Evolutionary conservation across 2,329 filamentous ascomycete genomes (phyloP), one percentile per base, ranked within the genome.

Genomic region (Fusarium buxicola): DNA sequence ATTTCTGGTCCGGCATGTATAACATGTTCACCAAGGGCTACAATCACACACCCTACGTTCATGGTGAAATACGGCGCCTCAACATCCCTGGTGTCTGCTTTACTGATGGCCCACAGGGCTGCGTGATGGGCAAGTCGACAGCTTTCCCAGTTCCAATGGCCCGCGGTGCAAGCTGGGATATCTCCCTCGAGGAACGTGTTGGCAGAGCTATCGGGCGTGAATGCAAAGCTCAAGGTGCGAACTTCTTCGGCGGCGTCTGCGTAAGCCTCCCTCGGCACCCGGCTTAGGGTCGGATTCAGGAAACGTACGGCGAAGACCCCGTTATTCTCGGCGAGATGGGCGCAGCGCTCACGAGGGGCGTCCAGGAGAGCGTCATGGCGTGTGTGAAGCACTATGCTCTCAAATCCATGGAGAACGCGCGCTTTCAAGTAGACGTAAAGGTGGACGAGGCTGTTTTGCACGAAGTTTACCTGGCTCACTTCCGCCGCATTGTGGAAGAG

Each of bases 191-290:
- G 40, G 47, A 59, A 8, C 48, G 58, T 2, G 27, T 70, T 3
- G 68, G 66, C 2, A 13, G 54, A 5, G 64, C 68, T 15, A 69
- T 69, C 21, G 68, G 68, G 4, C 61, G 52, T 2, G 68, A 70
- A 48, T 44, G 44, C 5, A 49, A 44, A 4, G 59, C 62, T 2
- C 59, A 63, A 5, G 66, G 60, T 7, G 64, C 66, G 8, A 70
- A 70, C 41, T 54, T 49, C 25, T 64, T 69, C 21, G 68, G 49
- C 4, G 60, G 68, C 2, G 58, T 69, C 1, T 70, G 66, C 16
- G 45, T 70, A 15, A 70, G 68, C 18, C 58, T 70, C 3, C 68
- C 68, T 2, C 57, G 66, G 3, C 66, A 70, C n/a, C 68, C 64
- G 2, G 66, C 62, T 1, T 69, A 66, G 66, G 66, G 68, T 15